These are phyloP conservation scores for Auriculariales sp. DNA, from an alignment of 768 basidiomycete genomes.

Conservation along the genomic window DNA sequence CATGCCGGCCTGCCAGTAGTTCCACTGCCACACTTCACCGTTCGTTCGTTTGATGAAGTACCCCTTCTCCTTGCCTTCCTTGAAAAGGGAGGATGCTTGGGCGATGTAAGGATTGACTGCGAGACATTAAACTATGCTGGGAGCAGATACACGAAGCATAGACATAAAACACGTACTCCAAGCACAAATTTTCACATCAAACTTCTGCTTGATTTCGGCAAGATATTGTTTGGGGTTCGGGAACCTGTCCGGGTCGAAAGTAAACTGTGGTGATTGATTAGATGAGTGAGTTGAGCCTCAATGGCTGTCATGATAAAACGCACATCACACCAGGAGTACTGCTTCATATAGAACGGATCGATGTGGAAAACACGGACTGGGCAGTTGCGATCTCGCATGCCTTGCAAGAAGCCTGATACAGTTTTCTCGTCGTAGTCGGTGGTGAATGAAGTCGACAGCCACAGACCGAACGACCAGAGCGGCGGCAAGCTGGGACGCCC, in stretches of 20 bases:
- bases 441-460: constrained; percentile 66
- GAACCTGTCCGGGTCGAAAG: constrained; percentile 64
- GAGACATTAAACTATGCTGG: not conserved
- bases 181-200: constrained; percentile 56
- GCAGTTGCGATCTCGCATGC: constrained; percentile 50
- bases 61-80: constrained; percentile 49
- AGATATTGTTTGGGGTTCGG: constrained; percentile 51
- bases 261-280: too few species aligned
- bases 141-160: constrained; percentile 10
- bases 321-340: not conserved
- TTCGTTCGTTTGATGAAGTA: constrained; percentile 58
- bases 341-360: constrained; percentile 37
- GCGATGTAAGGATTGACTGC: constrained; percentile 56
- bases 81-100: constrained; percentile 53
- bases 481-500: constrained; percentile 54
- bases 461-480: constrained; percentile 62
- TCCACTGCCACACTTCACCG: constrained; percentile 39
- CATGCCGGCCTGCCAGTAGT: constrained; percentile 50
- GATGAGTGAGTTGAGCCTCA: too few species aligned
- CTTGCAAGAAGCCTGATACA: constrained; percentile 53
- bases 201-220: constrained; percentile 38
- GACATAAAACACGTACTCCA: constrained; percentile 50
- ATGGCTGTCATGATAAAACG: too few species aligned
- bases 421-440: constrained; percentile 45
- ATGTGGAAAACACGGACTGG: constrained; percentile 59